A percentile compares a stretch with the other conserved stretches of the same genome.
These are phyloP conservation scores for Ananas comosus DNA, from an alignment of 176 grass and related monocot genomes.

Conservation along the genomic window DNA sequence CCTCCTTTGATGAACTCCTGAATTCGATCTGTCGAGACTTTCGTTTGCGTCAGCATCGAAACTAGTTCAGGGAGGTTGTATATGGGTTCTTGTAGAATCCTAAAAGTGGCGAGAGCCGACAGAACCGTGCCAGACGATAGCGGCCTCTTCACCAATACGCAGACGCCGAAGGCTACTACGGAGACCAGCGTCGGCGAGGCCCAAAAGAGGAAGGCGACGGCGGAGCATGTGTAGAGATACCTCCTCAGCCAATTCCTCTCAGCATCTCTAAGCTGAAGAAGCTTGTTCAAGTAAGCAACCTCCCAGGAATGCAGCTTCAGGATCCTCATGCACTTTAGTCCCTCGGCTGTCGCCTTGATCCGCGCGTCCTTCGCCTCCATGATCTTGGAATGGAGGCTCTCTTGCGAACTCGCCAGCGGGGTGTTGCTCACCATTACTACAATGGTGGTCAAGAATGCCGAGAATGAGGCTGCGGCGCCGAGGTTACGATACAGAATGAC, in stretches of 20 bases:
- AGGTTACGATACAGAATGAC: conserved; percentile 58
- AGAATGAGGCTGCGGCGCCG: conserved; percentile 52
- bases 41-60: conserved; percentile 72
- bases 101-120: conserved; percentile 73
- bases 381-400: conserved; percentile 58
- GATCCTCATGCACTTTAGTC: conserved; percentile 73
- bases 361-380: conserved; percentile 84
- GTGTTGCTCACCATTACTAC: conserved; percentile 87
- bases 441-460: conserved; percentile 41
- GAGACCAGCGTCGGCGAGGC: conserved; percentile 72
- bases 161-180: conserved; percentile 60
- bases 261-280: conserved; percentile 52
- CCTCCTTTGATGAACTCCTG: conserved; percentile 64
- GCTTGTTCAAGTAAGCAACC: conserved; percentile 52
- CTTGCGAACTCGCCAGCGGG: conserved; percentile 49
- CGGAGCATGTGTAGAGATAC: conserved; percentile 75
- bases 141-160: conserved; percentile 54
- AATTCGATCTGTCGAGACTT: conserved; percentile 71
- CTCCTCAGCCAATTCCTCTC: conserved; percentile 54
- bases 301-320: conserved; percentile 95
- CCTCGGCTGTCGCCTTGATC: conserved; percentile 75
- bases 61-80: conserved; percentile 78
- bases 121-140: conserved; percentile 55
- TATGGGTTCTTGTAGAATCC: conserved; percentile 88
- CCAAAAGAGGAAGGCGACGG: conserved; percentile 81